These are phyloP conservation scores for Metschnikowia drakensbergensis DNA, from an alignment of 805 yeast species.

Conservation along the genomic window DNA sequence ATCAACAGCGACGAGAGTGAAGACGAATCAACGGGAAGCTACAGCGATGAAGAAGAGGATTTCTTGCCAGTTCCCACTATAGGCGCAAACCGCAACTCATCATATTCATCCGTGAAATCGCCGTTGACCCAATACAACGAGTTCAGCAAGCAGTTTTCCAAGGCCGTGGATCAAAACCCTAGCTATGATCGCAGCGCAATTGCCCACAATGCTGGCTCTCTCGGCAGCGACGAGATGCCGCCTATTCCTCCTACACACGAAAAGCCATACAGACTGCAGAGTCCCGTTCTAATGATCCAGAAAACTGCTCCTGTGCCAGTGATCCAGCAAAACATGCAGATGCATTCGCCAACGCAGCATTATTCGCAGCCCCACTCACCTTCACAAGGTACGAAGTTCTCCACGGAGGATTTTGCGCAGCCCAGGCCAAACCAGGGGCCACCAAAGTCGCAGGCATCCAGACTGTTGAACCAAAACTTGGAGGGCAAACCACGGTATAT, in stretches of 20 bases:
- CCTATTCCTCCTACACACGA: slow-evolving; percentile 14
- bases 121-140: slow-evolving; percentile 43
- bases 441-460: slow-evolving; percentile 5
- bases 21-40: slow-evolving; percentile 24
- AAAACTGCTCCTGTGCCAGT: slow-evolving; percentile 11
- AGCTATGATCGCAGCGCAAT: slow-evolving; percentile 17
- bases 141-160: slow-evolving; percentile 37
- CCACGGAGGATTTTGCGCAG: slow-evolving; percentile 2
- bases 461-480: slow-evolving; percentile 6
- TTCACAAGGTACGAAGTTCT: slow-evolving; percentile 13
- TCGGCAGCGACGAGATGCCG: slow-evolving; percentile 1
- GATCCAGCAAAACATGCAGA: slow-evolving; percentile 16
- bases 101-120: slow-evolving; percentile 38
- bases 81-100: slow-evolving; percentile 26
- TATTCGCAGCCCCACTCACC: slow-evolving; percentile 14
- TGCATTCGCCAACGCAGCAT: slow-evolving; percentile 11
- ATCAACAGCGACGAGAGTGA: slow-evolving; percentile 29
- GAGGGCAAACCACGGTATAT: slow-evolving; percentile 28
- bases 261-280: background rate
- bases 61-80: slow-evolving; percentile 25
- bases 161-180: slow-evolving; percentile 18
- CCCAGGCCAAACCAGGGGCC: background rate
- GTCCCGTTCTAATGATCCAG: slow-evolving; percentile 5
- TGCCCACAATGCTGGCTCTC: slow-evolving; percentile 13
- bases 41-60: slow-evolving; percentile 20